Percentiles rank a stretch among this genome's conserved stretches.
These are phyloP conservation scores for Podila horticola DNA, from an alignment of 192 early-diverging fungal genomes.

Conservation along the genomic window DNA sequence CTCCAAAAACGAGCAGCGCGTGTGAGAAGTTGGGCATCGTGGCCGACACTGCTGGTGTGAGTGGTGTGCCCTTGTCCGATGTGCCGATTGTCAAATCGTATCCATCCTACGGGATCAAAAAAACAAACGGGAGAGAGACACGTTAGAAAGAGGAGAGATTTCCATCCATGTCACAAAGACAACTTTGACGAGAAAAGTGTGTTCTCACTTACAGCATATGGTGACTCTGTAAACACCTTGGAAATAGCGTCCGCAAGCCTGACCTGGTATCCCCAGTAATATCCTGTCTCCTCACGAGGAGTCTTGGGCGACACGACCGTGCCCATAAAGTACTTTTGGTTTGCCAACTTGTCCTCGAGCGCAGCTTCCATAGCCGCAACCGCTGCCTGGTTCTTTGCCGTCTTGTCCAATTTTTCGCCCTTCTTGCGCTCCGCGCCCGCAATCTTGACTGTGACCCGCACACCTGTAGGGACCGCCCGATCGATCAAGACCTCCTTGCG, in stretches of 20 bases:
- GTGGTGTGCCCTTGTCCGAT: conserved; percentile 52
- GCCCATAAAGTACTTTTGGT: conserved; percentile 57
- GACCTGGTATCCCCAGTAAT: conserved; percentile 79
- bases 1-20: conserved; percentile 75
- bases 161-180: no score
- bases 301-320: conserved; percentile 67
- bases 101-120: conserved; percentile 51
- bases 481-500: conserved; percentile 61
- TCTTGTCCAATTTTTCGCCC: conserved; percentile 32
- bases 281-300: conserved; percentile 66
- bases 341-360: conserved; percentile 25
- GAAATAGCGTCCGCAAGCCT: conserved; percentile 67
- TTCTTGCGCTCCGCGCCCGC: conserved; percentile 37
- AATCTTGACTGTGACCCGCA: conserved; percentile 66
- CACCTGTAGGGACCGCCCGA: conserved; percentile 60
- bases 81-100: conserved; percentile 77
- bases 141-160: no score
- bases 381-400: conserved; percentile 28
- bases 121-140: neutral
- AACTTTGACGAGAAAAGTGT: neutral
- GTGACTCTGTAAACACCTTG: conserved; percentile 68
- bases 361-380: conserved; percentile 43
- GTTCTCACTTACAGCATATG: conserved; percentile 55
- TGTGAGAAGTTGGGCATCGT: conserved; percentile 54
- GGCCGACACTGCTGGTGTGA: conserved; percentile 13